A percentile compares a stretch with the other conserved stretches of the same genome.
phyloP scores from a whole-genome alignment of 1,284 basidiomycete genomes.

The Sanghuangporus sanghuang region DNA sequence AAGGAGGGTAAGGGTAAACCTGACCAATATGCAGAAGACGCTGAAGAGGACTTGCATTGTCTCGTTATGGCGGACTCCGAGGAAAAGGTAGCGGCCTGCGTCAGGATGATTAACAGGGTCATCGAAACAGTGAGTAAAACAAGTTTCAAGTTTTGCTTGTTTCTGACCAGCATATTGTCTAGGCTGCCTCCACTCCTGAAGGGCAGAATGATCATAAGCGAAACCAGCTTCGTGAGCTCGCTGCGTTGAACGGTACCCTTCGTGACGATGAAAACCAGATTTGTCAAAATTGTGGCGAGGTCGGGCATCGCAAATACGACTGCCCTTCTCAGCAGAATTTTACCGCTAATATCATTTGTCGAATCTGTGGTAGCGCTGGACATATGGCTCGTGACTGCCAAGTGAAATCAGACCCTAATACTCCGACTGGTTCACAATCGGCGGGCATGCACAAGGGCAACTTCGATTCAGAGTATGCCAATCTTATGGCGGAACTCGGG shows the following conservation, averaged over 20 bases:
- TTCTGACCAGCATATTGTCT: constrained; percentile 19
- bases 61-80: constrained; percentile 92
- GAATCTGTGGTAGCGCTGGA: constrained; percentile 89
- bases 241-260: constrained; percentile 96
- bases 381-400: constrained; percentile 98
- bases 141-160: background rate
- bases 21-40: constrained; percentile 90
- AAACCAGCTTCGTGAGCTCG: constrained; percentile 96
- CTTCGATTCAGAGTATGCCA: constrained; percentile 97
- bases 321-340: constrained; percentile 96
- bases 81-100: constrained; percentile 87
- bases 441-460: constrained; percentile 41
- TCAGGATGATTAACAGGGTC: constrained; percentile 94
- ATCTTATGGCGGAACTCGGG: constrained; percentile 96
- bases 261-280: constrained; percentile 99
- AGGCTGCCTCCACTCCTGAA: constrained; percentile 98
- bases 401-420: constrained; percentile 75
- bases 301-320: constrained; percentile 95
- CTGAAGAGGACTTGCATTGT: constrained; percentile 99
- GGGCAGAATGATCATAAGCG: constrained; percentile 99
- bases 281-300: constrained; percentile 95
- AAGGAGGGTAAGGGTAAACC: constrained; percentile 97
- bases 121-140: constrained; percentile 84
- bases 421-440: constrained; percentile 31
- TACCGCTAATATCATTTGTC: constrained; percentile 96